Conservation (phyloP, 169 alveolate species). For the Condylostoma magnum region DNA sequence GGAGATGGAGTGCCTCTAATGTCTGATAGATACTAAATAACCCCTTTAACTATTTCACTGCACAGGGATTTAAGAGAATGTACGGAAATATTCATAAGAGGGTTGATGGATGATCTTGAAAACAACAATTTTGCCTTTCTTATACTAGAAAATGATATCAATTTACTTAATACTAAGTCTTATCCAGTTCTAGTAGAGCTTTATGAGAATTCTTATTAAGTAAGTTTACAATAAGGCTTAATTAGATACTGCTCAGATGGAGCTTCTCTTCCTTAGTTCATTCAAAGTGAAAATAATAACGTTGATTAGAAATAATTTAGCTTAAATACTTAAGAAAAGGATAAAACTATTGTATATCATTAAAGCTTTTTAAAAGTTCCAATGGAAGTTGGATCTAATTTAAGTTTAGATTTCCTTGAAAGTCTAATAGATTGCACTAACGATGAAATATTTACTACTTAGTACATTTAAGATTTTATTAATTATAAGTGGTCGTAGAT, state of each 20-base stretch:
- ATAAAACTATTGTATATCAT: no score
- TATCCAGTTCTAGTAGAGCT: no score
- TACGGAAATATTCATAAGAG: background rate
- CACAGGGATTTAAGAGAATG: background rate
- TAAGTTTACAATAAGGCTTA: background rate
- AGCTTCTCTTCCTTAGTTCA: background rate
- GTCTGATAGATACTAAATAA: background rate
- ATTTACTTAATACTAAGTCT: background rate
- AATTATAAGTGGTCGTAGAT: constrained; percentile 6
- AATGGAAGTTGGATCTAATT: background rate
- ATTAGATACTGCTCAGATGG: background rate
- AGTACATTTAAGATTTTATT: background rate
- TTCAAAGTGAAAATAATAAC: background rate
- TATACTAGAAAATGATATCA: background rate
- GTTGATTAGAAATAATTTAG: background rate
- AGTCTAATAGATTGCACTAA: constrained; percentile 4
- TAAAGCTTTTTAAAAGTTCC: no score
- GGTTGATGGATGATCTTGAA: background rate
- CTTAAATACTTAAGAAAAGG: background rate
- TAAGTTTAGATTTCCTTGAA: constrained; percentile 9
- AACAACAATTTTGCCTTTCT: background rate
- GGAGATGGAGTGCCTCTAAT: background rate
- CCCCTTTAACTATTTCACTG: background rate
- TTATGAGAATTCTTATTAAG: no score
- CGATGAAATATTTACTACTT: background rate